Conservation (phyloP, 331 rosid species). For the Ulmus americana region DNA sequence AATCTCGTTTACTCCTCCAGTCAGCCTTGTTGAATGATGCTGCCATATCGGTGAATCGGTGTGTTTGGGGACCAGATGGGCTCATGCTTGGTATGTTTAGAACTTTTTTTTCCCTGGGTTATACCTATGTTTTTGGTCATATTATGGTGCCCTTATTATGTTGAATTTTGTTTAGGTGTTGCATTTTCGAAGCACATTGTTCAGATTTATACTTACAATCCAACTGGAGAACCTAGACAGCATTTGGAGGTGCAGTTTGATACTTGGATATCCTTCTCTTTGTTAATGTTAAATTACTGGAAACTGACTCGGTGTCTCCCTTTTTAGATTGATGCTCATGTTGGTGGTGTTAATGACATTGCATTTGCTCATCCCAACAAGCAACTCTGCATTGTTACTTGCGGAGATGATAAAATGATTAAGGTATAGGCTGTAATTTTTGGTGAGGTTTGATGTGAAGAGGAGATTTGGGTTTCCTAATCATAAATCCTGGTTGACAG, state of each 20-base stretch:
- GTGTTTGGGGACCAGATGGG: constrained; percentile 43
- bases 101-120: not conserved
- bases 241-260: constrained; percentile 34
- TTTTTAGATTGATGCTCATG: constrained; percentile 40
- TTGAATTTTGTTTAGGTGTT: constrained; percentile 28
- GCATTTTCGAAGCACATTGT: constrained; percentile 41
- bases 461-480: constrained; percentile 1
- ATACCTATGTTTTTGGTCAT: not conserved
- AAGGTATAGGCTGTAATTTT: constrained; percentile 25
- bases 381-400: constrained; percentile 36
- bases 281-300: constrained; percentile 3
- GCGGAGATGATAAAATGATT: constrained; percentile 42
- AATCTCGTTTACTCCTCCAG: constrained; percentile 21
- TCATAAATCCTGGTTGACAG: constrained; percentile 14
- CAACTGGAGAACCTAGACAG: constrained; percentile 39
- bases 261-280: not conserved
- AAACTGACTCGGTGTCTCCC: constrained; percentile 10
- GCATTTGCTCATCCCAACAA: constrained; percentile 44
- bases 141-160: not conserved
- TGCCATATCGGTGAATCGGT: constrained; percentile 37
- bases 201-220: constrained; percentile 33
- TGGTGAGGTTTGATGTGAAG: not conserved
- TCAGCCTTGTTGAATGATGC: constrained; percentile 36
- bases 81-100: constrained; percentile 34
- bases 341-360: constrained; percentile 42